Evolutionary conservation across 495 filamentous ascomycete genomes (phyloP), one percentile per base, ranked within the genome.

Genomic region (Lasiosphaeria hispida): DNA sequence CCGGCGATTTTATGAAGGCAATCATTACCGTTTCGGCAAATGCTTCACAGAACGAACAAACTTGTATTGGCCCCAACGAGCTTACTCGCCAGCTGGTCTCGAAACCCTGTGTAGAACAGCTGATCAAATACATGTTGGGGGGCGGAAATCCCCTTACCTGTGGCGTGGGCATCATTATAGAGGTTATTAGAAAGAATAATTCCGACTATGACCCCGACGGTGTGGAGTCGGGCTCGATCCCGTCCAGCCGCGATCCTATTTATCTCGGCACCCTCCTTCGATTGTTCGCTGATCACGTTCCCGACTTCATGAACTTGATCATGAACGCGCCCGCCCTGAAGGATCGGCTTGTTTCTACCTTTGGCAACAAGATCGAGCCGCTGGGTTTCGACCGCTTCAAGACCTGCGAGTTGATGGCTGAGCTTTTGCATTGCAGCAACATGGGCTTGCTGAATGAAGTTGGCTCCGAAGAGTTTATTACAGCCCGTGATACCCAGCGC

Each of bases 1-100:
- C 95, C 2, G 95, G 94, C 18, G 95, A 99, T 69, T 99, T 97
- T 65, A 80, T 99, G 59, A 99, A 99, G 72, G 94, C 94, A 36
- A 96, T 99, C 62, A 97, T 99, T 63, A 97, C 94, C 23, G 96
- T 99, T 59, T 97, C 95, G 3, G 94, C 94, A 48, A 99, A 99
- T 64, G 94, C 94, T 23, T 96, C 92, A 7, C 93, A 96, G 64
- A 96, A 96, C 58, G 95, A 97, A 68, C 91, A 96, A 64, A 92
- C 90, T 5, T 97, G 95, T 64, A 99, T 99, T 69, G 94, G 94
- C 6, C 94, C 94, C 4, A 99, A 99, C 68, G 93, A 96, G 66
- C 80, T 99, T 35, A 99, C 94, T 4, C 84, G 94, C 35, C 91
- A 99, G 69, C 83, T 99, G 3, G 94, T 99, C n/a, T 97, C 95